phyloP scores from a whole-genome alignment of 768 basidiomycete species.

The Boletus pseudo-olivaceus region DNA sequence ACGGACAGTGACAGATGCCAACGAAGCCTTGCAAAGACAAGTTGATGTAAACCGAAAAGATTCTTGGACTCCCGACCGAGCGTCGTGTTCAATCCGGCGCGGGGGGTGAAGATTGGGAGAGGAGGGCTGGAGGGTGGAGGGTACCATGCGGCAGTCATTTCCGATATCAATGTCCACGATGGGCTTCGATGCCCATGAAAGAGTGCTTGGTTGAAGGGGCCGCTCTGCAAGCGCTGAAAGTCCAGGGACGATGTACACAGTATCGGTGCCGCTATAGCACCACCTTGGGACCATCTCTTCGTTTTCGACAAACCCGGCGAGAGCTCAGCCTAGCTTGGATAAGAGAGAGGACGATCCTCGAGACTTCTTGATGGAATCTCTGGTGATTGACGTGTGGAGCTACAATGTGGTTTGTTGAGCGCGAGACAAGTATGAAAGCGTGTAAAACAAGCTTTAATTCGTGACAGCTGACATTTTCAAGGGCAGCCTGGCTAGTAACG shows the following conservation, averaged over 20 bases:
- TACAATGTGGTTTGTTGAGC: not conserved
- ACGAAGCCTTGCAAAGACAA: not conserved
- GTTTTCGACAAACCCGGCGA: not conserved
- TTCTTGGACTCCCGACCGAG: not conserved
- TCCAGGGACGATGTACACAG: not conserved
- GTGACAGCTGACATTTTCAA: not conserved
- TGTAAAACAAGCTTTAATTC: not conserved
- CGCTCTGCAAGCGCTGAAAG: not conserved
- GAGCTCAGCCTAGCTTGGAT: not conserved
- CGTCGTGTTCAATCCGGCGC: not conserved
- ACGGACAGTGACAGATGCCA: not conserved
- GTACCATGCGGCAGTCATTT: slow-evolving; percentile 22
- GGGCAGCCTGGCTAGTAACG: not conserved
- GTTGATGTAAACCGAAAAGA: not conserved
- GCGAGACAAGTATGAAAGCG: not conserved
- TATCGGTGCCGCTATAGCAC: slow-evolving; percentile 2
- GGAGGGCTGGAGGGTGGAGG: not conserved
- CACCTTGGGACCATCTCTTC: not conserved
- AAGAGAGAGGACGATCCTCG: slow-evolving; percentile 5
- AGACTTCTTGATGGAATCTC: slow-evolving; percentile 9
- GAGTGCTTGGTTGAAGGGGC: not conserved
- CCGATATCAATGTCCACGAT: slow-evolving; percentile 22
- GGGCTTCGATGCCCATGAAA: not conserved
- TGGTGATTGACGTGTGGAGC: slow-evolving; percentile 4
- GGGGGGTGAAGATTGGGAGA: not conserved